These are phyloP conservation scores for Obba rivulosa DNA, from an alignment of 768 basidiomycete genomes.

Conservation along the genomic window DNA sequence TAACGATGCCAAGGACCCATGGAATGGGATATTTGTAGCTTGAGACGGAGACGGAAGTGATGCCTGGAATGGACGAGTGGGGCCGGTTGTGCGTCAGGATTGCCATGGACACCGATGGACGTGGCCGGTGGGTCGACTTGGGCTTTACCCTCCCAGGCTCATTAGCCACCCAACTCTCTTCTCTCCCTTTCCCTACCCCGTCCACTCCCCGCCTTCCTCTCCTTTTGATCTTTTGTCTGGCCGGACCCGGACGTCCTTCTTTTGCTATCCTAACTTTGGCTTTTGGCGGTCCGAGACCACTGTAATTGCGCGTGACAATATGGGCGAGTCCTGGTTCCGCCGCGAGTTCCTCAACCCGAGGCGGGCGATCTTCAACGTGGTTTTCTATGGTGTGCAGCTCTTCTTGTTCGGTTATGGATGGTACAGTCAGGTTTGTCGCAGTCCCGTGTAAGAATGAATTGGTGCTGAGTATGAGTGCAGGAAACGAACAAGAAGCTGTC, in stretches of 20 bases:
- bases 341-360: conserved; percentile 60
- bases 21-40: no score
- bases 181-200: conserved; percentile 9
- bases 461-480: conserved; percentile 32
- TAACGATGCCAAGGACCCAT: no score
- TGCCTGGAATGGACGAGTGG: no score
- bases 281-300: conserved; percentile 5
- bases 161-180: conserved; percentile 6
- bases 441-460: neutral
- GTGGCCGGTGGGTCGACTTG: neutral
- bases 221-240: conserved; percentile 34
- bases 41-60: no score
- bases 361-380: conserved; percentile 65
- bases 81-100: no score
- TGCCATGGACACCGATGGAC: neutral
- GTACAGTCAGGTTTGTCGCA: conserved; percentile 62
- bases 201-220: conserved; percentile 18
- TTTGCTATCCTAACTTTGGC: conserved; percentile 15
- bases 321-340: conserved; percentile 70
- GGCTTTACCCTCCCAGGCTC: neutral
- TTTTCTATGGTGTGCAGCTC: conserved; percentile 79
- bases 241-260: conserved; percentile 45
- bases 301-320: conserved; percentile 24
- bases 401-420: conserved; percentile 82
- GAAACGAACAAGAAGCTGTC: conserved; percentile 55